Conservation (phyloP, 2,329 filamentous ascomycete genomes). For the Phialophora macrospora region DNA sequence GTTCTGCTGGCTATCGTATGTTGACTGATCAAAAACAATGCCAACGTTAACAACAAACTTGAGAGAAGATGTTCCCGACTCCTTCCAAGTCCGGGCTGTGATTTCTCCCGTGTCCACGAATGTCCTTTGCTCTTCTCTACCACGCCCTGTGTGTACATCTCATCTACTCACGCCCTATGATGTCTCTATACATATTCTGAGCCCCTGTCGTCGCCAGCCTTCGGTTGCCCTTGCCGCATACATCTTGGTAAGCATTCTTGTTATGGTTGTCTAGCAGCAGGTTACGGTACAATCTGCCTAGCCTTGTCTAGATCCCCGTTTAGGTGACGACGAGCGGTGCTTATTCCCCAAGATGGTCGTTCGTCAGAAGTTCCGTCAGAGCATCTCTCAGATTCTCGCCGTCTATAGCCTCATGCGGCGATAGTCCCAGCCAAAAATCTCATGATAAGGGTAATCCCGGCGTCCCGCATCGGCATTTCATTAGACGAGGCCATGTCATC, state of each 20-base stretch:
- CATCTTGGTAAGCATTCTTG: too few relatives aligned
- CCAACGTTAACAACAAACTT: neutral
- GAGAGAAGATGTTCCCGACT: neutral
- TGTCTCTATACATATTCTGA: neutral
- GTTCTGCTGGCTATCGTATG: neutral
- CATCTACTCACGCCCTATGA: neutral
- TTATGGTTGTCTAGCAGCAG: neutral
- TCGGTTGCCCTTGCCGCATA: neutral
- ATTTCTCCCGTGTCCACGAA: neutral
- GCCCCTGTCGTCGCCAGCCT: neutral
- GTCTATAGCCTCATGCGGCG: neutral
- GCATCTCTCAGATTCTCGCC: neutral
- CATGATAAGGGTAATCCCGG: neutral
- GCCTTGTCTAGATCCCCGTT: neutral
- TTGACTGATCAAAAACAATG: neutral
- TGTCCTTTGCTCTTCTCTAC: neutral
- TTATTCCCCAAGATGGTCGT: neutral
- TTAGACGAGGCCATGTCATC: constrained; percentile 4
- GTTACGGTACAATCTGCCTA: neutral
- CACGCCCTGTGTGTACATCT: neutral
- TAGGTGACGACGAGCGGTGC: neutral
- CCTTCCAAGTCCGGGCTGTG: neutral
- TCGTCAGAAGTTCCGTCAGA: neutral
- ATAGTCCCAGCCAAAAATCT: neutral
- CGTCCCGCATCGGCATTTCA: neutral